phyloP scores from a whole-genome alignment of 768 basidiomycete species.

The Amanita thiersii region DNA sequence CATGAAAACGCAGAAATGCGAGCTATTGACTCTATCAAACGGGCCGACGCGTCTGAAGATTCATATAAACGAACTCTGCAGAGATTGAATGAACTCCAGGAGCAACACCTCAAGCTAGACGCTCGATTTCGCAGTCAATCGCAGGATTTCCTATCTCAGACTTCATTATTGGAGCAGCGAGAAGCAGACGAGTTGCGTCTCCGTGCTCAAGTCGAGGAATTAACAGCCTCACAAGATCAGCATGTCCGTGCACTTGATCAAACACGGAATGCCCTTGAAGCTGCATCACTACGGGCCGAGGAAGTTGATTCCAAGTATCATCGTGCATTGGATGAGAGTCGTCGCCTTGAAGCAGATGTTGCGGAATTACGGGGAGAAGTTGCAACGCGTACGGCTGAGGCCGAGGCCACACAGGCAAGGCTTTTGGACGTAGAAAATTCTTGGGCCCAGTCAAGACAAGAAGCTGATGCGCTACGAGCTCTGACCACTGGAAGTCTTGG shows the following conservation, averaged over 20 bases:
- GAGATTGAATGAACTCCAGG: slow-evolving; percentile 65
- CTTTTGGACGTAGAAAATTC: slow-evolving; percentile 81
- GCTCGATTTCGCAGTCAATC: slow-evolving; percentile 65
- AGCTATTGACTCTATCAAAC: slow-evolving; percentile 62
- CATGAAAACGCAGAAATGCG: slow-evolving; percentile 76
- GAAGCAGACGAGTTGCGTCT: slow-evolving; percentile 69
- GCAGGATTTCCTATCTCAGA: slow-evolving; percentile 65
- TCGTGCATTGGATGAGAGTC: slow-evolving; percentile 61
- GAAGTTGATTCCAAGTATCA: slow-evolving; percentile 74
- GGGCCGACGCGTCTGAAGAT: slow-evolving; percentile 69
- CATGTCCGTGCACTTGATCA: slow-evolving; percentile 87
- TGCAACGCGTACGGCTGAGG: slow-evolving; percentile 66
- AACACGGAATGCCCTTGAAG: slow-evolving; percentile 65
- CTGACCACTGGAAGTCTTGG: slow-evolving; percentile 83
- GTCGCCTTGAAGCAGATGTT: slow-evolving; percentile 66
- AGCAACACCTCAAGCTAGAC: slow-evolving; percentile 52
- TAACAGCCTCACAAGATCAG: slow-evolving; percentile 64
- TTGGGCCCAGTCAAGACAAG: slow-evolving; percentile 88
- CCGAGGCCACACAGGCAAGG: slow-evolving; percentile 56
- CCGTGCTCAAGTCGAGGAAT: slow-evolving; percentile 63
- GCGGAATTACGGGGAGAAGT: slow-evolving; percentile 76
- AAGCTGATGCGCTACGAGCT: slow-evolving; percentile 84
- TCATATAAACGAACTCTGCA: slow-evolving; percentile 55
- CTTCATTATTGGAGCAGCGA: slow-evolving; percentile 65
- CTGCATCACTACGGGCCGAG: slow-evolving; percentile 67